phyloP scores from a whole-genome alignment of 73 alveolate species.

The Uronychia setigera region DNA sequence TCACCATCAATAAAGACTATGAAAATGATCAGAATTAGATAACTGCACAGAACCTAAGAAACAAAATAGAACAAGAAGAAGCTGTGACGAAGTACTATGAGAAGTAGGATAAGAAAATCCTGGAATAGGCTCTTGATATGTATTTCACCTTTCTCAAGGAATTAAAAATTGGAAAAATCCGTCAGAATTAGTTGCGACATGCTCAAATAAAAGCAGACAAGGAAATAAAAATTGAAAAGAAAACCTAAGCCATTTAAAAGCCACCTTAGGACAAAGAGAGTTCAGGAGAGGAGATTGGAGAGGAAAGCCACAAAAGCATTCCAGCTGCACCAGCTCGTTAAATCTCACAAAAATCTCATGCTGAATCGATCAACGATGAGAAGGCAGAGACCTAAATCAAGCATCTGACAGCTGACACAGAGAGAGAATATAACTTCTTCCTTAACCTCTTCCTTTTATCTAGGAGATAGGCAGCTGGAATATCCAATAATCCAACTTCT shows the following conservation, averaged over 20 bases:
- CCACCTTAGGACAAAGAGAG: constrained; percentile 14
- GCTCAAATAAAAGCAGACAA: neutral
- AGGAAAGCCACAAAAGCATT: constrained; percentile 1
- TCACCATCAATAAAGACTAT: constrained; percentile 30
- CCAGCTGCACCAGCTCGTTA: constrained; percentile 18
- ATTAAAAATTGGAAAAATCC: neutral
- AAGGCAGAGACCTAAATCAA: constrained; percentile 1
- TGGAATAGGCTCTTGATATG: neutral
- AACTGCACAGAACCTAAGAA: neutral
- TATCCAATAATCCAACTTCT: constrained; percentile 27
- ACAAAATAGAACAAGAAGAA: neutral
- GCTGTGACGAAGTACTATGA: neutral
- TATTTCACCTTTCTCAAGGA: neutral
- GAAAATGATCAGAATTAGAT: constrained; percentile 22
- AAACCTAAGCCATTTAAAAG: too few species aligned
- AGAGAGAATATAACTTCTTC: constrained; percentile 11
- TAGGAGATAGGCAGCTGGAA: neutral
- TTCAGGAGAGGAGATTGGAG: neutral
- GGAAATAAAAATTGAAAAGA: neutral
- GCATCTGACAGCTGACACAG: neutral
- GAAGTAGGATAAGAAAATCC: neutral
- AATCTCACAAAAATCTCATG: constrained; percentile 1
- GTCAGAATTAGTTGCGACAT: neutral
- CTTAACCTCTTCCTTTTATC: constrained; percentile 5
- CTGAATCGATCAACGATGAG: constrained; percentile 15